Base-by-base conservation (phyloP, 345 rosid species). In the Gossypioides kirkii region DNA sequence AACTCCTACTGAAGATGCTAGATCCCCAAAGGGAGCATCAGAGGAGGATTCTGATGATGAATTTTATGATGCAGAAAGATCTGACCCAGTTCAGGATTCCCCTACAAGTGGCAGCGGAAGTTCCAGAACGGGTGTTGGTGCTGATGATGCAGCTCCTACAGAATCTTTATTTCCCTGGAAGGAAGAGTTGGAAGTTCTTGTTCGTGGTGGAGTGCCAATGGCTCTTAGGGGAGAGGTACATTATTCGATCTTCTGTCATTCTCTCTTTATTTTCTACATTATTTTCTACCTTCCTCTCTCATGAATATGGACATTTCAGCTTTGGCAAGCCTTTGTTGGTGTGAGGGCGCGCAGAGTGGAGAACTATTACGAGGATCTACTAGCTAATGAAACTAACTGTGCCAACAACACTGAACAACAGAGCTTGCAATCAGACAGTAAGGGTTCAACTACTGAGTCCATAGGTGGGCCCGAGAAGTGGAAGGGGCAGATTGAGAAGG, bases 401-500 rank as follows among this genome's bases (percentile, higher is more conserved):
- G 84, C 78, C 64, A 83, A 81, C 77, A 84, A 73, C 61, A 77
- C 38, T 26, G 88, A 83, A 64, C 80, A 84, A 43, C 78, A 71
- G 12, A 73, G 70, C 73, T 64, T 62, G 26, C 85, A 75, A 71
- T 77, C 83, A 42, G 84, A 82, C 28, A 63, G 47, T 76, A 90
- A 86, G 83, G 83, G 72, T 77, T 79, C 84, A 47, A 62, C 55
- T 20, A 55, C 68, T 67, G 93, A 87, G 53, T 84, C 88, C 73
- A 74, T 76, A 69, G 70, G 77, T 76, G 82, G 81, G 72, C 88
- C 94, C 9, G 98, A 93, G 85, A 96, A 93, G 81, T 93, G 98
- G 98, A 89, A 93, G 88, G 99, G 97, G 63, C 99, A 96, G 84
- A 96, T 96, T 76, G 99, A 96, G 90, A 96, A 96, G 98, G 99